Evolutionary conservation across 805 yeast genomes (phyloP), one percentile per base, ranked within the genome.

Genomic region (Wickerhamomyces canadensis): DNA sequence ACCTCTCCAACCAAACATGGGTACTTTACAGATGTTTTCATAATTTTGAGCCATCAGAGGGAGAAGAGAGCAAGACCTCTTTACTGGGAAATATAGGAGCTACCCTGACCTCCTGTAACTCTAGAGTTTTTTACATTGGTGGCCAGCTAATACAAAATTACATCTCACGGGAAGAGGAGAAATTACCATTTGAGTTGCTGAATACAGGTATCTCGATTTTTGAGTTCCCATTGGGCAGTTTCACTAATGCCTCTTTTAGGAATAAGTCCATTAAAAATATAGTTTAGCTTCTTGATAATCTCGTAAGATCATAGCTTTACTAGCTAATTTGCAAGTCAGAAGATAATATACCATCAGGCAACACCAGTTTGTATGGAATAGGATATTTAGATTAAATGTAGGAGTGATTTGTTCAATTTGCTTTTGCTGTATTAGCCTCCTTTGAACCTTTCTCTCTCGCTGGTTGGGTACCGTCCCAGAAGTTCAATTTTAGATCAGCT

Each of bases 1-100:
- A 47, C 26, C 24, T 47, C 11, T 29, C 33, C 2, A 47, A 40
- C 11, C 37, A 40, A 19, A 47, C 52, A 2, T 47, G 52, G 52
- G 17, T 41, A 4, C 19, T 43, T 10, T 3, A 36, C 1, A 43
- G 29, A 31, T 41, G 42, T 21, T 37, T 44, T 15, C 50, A 47
- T 30, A 34, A 35, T n/a, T 30, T 41, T 4, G 34, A 39, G 14
- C 17, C 16, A 4, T 9, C 19, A 3, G 18, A 31, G 5, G 34
- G 27, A 4, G 19, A 15, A 10, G 26, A n/a, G 5, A 18, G n/a
- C 5, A 27, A 21, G 4, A 18, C 34, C 2, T 15, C 49, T 13
- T 35, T n/a, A 7, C 18, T 43, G 21, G 41, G 46, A 1, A 35
- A 34, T 13, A 17, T 43, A 12, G 52, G 51, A 1, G 19, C 25